phyloP scores from a whole-genome alignment of 2,329 filamentous ascomycete genomes.

The Berkeleyomyces basicola region DNA sequence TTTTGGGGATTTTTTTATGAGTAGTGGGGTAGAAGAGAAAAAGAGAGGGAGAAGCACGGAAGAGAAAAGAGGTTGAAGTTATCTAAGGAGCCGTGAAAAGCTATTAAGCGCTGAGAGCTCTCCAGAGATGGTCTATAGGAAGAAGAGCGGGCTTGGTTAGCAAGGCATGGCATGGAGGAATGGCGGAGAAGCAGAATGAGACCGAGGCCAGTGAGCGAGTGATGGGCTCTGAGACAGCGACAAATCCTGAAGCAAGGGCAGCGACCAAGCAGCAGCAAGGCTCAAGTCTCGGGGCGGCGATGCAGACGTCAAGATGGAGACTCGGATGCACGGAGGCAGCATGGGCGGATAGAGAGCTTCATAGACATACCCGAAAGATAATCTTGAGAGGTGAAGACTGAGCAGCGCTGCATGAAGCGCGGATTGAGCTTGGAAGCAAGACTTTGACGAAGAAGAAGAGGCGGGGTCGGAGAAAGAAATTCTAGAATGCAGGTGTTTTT shows the following conservation, averaged over 20 bases:
- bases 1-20: slow-evolving; percentile 1
- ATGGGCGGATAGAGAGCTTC: slow-evolving; percentile 19
- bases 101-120: slow-evolving; percentile 18
- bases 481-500: slow-evolving; percentile 3
- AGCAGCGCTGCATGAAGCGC: slow-evolving; percentile 72
- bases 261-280: too few relatives aligned
- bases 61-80: neutral
- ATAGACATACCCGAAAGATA: slow-evolving; percentile 53
- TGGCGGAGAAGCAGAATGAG: neutral
- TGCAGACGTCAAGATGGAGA: slow-evolving; percentile 12
- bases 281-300: neutral
- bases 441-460: slow-evolving; percentile 17
- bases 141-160: slow-evolving; percentile 8
- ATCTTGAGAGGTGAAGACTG: slow-evolving; percentile 77
- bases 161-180: neutral
- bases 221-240: neutral
- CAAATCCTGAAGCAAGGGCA: neutral
- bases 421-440: slow-evolving; percentile 28
- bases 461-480: slow-evolving; percentile 1
- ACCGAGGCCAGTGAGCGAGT: neutral
- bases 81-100: slow-evolving; percentile 14
- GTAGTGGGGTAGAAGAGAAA: neutral
- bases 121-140: slow-evolving; percentile 27
- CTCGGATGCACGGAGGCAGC: slow-evolving; percentile 19
- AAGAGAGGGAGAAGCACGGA: slow-evolving; percentile 13